Evolutionary conservation across 2,329 filamentous ascomycete genomes (phyloP), one percentile per base, ranked within the genome.

Genomic region (Fusarium longipes): DNA sequence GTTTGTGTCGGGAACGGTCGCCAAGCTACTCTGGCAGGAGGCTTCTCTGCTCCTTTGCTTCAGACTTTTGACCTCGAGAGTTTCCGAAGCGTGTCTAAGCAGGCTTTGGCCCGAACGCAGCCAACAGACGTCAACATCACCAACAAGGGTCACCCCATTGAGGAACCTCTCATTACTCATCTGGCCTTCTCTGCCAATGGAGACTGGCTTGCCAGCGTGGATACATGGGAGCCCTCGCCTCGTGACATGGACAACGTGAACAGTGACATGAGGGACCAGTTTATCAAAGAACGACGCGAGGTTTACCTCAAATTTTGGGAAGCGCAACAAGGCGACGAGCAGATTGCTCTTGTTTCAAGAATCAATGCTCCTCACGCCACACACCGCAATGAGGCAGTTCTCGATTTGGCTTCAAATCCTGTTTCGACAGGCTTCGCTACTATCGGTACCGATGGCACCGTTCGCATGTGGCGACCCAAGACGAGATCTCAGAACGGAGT

Each of bases 231-330:
- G 50, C 93, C 93, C 2, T 88, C 92, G 11, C 80, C 82, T 14
- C 82, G 86, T 61, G 93, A 97, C 74, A 79, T 92, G 15, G 84
- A 87, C 36, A 84, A 74, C 42, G 70, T 79, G 2, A 72, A 68
- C 29, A 62, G 70, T 27, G 78, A 80, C 20, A 70, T 72, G 60
- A 77, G 74, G 63, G 81, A 79, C 68, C 83, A 80, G 50, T 83
- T 87, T 57, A 78, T 82, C 29, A 79, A 80, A 30, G 83, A 84
- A 63, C 84, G 82, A 64, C 85, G 85, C 40, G 95, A 98, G 76
- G 87, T 93, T 1, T 92, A 91, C 73, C 83, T 99, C 48, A 97
- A 97, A 76, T 96, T 99, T 76, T 99, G 96, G 96, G 80, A 89
- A 77, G 78, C 91, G 79, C 87, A 87, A 79, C 74, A 82, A 72